These are phyloP conservation scores for Huntiella decipiens DNA, from an alignment of 2,329 filamentous ascomycete genomes.

Conservation along the genomic window DNA sequence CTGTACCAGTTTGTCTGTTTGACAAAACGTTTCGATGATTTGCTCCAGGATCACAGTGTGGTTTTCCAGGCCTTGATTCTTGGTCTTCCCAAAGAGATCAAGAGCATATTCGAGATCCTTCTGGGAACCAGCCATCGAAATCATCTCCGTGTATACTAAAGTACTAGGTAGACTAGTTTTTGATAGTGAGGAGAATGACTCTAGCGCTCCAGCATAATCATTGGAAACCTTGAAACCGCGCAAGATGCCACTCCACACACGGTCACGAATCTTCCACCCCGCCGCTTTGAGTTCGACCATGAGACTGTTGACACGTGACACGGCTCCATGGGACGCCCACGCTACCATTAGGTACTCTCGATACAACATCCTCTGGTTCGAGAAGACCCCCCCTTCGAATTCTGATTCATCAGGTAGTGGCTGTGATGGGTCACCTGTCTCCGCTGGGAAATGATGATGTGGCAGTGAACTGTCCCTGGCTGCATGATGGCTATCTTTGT, in stretches of 20 bases:
- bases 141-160: slow-evolving; percentile 52
- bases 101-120: slow-evolving; percentile 57
- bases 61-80: slow-evolving; percentile 29
- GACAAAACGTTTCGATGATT: slow-evolving; percentile 26
- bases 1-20: slow-evolving; percentile 19
- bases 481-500: too few relatives aligned
- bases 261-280: slow-evolving; percentile 28
- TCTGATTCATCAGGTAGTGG: too few relatives aligned
- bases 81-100: slow-evolving; percentile 44
- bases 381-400: too few relatives aligned
- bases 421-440: too few relatives aligned
- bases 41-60: slow-evolving; percentile 21
- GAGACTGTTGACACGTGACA: slow-evolving; percentile 7
- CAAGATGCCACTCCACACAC: slow-evolving; percentile 61
- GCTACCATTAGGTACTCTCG: slow-evolving; percentile 6
- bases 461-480: too few relatives aligned
- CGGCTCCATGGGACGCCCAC: slow-evolving; percentile 6
- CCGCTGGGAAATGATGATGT: too few relatives aligned
- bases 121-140: slow-evolving; percentile 48
- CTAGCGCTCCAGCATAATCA: slow-evolving; percentile 47
- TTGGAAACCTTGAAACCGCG: slow-evolving; percentile 47
- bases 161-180: slow-evolving; percentile 33
- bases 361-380: slow-evolving; percentile 1
- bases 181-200: slow-evolving; percentile 42
- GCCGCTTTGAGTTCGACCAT: slow-evolving; percentile 6